Conservation (phyloP, 2,329 filamentous ascomycete species). For the Diaporthe longicolla region DNA sequence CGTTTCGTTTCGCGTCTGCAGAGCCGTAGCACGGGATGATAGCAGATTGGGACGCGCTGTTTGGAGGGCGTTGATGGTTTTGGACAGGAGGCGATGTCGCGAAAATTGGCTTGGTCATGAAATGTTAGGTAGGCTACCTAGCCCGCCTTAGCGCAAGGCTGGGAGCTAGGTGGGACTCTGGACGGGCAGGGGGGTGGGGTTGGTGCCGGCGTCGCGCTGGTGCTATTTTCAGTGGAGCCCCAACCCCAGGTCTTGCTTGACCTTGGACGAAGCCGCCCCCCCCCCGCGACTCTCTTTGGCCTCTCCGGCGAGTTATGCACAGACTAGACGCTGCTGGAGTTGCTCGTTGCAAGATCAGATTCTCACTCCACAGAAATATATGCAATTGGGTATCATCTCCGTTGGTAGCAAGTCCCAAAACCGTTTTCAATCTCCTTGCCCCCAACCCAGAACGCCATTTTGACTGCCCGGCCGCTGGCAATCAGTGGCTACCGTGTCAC, state of each 20-base stretch:
- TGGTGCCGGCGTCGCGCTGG: too few relatives aligned
- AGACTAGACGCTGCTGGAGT: background rate
- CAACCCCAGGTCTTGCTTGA: background rate
- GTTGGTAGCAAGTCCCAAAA: background rate
- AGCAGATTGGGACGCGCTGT: background rate
- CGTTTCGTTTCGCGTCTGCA: background rate
- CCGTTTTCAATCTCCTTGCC: background rate
- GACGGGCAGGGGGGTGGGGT: background rate
- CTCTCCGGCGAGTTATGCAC: background rate
- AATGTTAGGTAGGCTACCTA: conserved; percentile 20
- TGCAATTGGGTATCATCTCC: conserved; percentile 8
- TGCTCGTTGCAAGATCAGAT: background rate
- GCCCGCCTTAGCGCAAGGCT: conserved; percentile 25
- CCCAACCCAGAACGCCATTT: background rate
- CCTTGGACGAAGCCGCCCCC: background rate
- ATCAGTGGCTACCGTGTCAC: background rate
- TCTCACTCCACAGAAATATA: background rate
- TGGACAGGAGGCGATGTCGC: conserved; percentile 17
- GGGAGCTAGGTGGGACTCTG: conserved; percentile 1
- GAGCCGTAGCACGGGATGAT: background rate
- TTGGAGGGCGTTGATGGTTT: conserved; percentile 1
- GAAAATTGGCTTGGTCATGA: conserved; percentile 37
- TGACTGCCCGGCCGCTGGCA: background rate
- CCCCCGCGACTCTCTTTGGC: background rate
- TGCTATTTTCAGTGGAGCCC: background rate